phyloP scores from a whole-genome alignment of 208 protist species.

The Leishmania gerbilli region DNA sequence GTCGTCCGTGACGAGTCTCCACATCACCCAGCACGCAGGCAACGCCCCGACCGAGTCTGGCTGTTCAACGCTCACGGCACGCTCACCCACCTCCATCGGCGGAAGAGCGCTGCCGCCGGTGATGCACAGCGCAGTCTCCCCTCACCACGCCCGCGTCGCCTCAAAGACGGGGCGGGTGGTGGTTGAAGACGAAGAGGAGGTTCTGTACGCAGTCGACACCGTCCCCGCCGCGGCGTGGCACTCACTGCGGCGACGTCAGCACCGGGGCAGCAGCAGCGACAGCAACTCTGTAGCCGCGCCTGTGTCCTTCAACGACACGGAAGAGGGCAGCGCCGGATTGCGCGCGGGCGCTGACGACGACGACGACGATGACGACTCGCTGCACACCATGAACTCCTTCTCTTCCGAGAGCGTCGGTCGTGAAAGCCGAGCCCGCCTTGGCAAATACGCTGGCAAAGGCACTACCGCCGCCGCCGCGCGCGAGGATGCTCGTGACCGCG shows the following conservation, averaged over 20 bases:
- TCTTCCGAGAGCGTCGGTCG: background rate
- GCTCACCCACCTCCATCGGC: background rate
- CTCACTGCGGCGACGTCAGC: conserved; percentile 1
- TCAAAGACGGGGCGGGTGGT: conserved; percentile 36
- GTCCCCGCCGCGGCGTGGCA: conserved; percentile 2
- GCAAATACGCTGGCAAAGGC: background rate
- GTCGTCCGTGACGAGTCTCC: background rate
- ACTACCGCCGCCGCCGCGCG: background rate
- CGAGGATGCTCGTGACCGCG: background rate
- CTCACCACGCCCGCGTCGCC: conserved; percentile 24
- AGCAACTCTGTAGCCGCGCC: background rate
- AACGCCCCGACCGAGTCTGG: background rate
- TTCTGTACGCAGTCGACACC: conserved; percentile 28
- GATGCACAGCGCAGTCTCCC: background rate
- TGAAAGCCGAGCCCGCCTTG: background rate
- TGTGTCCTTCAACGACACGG: conserved; percentile 9
- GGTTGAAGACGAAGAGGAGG: conserved; percentile 35
- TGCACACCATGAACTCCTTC: conserved; percentile 33
- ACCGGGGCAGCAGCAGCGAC: background rate
- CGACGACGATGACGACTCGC: conserved; percentile 12
- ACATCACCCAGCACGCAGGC: background rate
- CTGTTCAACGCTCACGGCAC: background rate
- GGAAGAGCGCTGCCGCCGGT: background rate
- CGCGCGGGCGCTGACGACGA: conserved; percentile 3
- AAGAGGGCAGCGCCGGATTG: background rate